Base-by-base conservation (phyloP, 225 moss, liverwort and hornwort species). In the Bryum argenteum region DNA sequence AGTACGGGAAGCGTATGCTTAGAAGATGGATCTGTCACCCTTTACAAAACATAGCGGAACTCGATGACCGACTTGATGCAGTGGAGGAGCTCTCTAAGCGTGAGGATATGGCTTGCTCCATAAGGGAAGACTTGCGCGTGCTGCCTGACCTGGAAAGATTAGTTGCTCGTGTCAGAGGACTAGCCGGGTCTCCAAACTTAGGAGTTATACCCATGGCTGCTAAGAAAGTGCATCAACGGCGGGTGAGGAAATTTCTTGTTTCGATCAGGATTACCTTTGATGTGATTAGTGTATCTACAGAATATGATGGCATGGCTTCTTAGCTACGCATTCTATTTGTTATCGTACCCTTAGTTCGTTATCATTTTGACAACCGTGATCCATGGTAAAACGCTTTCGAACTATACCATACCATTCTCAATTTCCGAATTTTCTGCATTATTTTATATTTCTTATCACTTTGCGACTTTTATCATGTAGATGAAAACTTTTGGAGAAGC, bases 11-110 rank as follows among this genome's bases (percentile, higher is more conserved):
- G 78, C 90, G 95, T 15, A 77, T 92, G 42, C 75, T 95, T 40
- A 89, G 95, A 63, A 86, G 92, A 26, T 95, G 95, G 95, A 95
- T 95, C 60, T 95, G 95, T 76, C 95, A 95, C 63, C 95, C 95
- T 72, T 82, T 95, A 57, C 92, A 84, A 74, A 88, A 81, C 45
- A 76, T 83, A 48, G 73, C 74, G 43, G 88, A 91, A 60, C 86
- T 92, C 45, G 67, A 88, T 63, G 80, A 85, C 50, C 82, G 95
- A 50, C 74, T 92, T 68, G 89, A 92, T 85, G 85, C 88, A 71
- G 95, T 95, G 58, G 89, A 89, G 56, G 92, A 95, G 77, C 72
- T 95, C 63, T 70, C 65, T 48, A 77, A 43, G 60, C 78, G 78
- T 65, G 77, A 86, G 58, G 90, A 88, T 40, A 80, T 92, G 71